A percentile compares a stretch with the other conserved stretches of the same genome.
Evolutionary conservation across 495 filamentous ascomycete genomes (phyloP).

Genomic region (Patellaria atrata): DNA sequence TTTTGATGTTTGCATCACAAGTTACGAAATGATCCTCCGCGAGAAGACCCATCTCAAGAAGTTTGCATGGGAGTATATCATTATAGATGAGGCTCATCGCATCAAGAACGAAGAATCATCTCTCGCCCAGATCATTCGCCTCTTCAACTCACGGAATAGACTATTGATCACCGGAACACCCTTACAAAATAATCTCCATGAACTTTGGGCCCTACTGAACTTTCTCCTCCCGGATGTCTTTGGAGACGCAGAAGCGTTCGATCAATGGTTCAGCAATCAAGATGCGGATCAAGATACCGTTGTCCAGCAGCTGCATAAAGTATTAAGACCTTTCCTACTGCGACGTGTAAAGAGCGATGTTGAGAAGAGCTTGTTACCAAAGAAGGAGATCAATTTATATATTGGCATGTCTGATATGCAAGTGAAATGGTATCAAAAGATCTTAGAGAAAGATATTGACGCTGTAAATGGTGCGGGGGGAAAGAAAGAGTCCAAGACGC

Average conservation of each 20-base stretch:
- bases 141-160: slow-evolving; percentile 93
- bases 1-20: slow-evolving; percentile 90
- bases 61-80: slow-evolving; percentile 99
- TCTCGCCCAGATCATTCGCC: slow-evolving; percentile 86
- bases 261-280: slow-evolving; percentile 91
- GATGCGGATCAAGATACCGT: slow-evolving; percentile 84
- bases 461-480: slow-evolving; percentile 95
- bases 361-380: slow-evolving; percentile 93
- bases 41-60: slow-evolving; percentile 94
- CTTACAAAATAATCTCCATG: slow-evolving; percentile 95
- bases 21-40: slow-evolving; percentile 89
- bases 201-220: slow-evolving; percentile 97
- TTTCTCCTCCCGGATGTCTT: slow-evolving; percentile 97
- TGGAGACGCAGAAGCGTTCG: slow-evolving; percentile 93
- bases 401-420: slow-evolving; percentile 99
- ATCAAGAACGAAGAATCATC: slow-evolving; percentile 99
- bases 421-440: slow-evolving; percentile 98
- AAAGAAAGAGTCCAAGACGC: slow-evolving; percentile 96
- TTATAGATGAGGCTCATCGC: slow-evolving; percentile 96
- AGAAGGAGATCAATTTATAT: slow-evolving; percentile 95
- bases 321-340: slow-evolving; percentile 84
- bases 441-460: slow-evolving; percentile 97
- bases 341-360: slow-evolving; percentile 97
- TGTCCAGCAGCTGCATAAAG: slow-evolving; percentile 91
- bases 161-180: slow-evolving; percentile 95